phyloP scores from a whole-genome alignment of 768 basidiomycete species.

The Pholiota microspora region DNA sequence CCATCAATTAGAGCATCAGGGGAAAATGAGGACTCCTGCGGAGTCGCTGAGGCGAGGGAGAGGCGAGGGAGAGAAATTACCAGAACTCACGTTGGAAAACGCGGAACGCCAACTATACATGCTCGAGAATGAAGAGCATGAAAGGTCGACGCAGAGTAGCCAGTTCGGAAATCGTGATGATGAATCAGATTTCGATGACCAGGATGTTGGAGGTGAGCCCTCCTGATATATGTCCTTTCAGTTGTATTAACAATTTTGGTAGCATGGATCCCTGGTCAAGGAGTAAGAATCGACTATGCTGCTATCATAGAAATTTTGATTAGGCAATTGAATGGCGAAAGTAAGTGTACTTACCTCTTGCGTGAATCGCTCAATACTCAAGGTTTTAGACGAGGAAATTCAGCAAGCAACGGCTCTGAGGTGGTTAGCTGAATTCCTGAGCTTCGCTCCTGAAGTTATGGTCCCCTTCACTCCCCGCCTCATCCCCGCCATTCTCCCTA shows the following conservation, averaged over 20 bases:
- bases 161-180: conserved; percentile 44
- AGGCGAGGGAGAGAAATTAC: conserved; percentile 46
- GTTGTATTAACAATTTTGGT: conserved; percentile 13
- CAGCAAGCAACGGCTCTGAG: conserved; percentile 92
- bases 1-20: conserved; percentile 57
- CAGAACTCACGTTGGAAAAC: conserved; percentile 56
- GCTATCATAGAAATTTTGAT: conserved; percentile 94
- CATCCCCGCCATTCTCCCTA: conserved; percentile 89
- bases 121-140: conserved; percentile 45
- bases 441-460: conserved; percentile 88
- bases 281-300: conserved; percentile 86
- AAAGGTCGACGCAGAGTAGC: conserved; percentile 31
- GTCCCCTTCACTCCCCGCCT: conserved; percentile 92
- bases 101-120: conserved; percentile 60
- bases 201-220: conserved; percentile 62
- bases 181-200: conserved; percentile 48
- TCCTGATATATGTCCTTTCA: background rate
- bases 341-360: conserved; percentile 42
- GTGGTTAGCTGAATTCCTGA: conserved; percentile 91
- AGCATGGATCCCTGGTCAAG: conserved; percentile 95
- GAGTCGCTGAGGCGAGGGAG: conserved; percentile 45
- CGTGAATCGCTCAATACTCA: background rate
- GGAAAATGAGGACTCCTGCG: conserved; percentile 38
- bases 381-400: conserved; percentile 78
- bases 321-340: conserved; percentile 79